phyloP scores from a whole-genome alignment of 148 eudicot species.

The Rhododendron vialii region DNA sequence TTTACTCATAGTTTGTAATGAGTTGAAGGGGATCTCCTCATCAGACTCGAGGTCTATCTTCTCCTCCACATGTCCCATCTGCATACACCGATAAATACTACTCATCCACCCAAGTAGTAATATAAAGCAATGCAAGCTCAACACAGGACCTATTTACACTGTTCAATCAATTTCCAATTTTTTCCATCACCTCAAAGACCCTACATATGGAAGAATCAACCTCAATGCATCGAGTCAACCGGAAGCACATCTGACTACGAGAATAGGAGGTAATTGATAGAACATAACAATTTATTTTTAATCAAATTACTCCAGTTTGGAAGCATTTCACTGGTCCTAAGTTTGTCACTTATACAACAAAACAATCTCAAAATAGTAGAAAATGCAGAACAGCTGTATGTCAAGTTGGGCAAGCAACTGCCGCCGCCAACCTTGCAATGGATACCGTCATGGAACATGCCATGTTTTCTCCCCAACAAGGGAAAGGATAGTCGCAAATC shows the following conservation, averaged over 20 bases:
- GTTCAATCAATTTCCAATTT: not conserved
- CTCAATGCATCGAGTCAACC: not conserved
- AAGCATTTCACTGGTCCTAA: not conserved
- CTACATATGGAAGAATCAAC: not conserved
- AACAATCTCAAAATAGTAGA: not conserved
- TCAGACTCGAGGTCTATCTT: constrained; percentile 60
- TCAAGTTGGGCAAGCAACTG: not conserved
- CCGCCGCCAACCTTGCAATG: not conserved
- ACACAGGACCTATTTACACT: not conserved
- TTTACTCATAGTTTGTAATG: constrained; percentile 36
- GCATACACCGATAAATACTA: constrained; percentile 9
- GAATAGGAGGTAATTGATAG: not conserved
- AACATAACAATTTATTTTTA: not conserved
- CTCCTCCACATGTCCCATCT: constrained; percentile 63
- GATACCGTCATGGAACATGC: not conserved
- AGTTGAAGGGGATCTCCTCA: constrained; percentile 59
- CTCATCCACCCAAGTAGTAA: constrained; percentile 1
- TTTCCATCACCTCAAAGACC: not conserved
- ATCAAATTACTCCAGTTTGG: not conserved
- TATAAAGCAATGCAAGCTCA: constrained; percentile 9
- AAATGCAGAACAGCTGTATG: not conserved
- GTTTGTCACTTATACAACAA: not conserved
- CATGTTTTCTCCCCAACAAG: not conserved
- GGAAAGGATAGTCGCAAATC: not conserved
- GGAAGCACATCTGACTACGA: not conserved